phyloP scores from a whole-genome alignment of 1,284 basidiomycete genomes.

The Sanghuangporus weigelae region DNA sequence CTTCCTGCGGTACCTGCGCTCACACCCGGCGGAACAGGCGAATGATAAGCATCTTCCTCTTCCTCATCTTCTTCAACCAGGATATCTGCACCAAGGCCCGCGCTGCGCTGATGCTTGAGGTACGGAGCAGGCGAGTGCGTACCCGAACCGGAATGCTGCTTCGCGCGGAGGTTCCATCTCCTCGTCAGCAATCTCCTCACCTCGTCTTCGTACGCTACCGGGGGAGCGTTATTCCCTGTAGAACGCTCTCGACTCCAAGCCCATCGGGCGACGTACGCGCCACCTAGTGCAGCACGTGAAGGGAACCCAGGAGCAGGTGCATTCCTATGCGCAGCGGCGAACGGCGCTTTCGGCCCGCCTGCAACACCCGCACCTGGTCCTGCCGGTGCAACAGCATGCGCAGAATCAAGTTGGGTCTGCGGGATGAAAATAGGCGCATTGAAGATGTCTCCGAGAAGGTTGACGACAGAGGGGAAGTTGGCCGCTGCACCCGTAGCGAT shows the following conservation, averaged over 20 bases:
- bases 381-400: slow-evolving; percentile 45
- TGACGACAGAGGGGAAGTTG: slow-evolving; percentile 77
- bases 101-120: slow-evolving; percentile 28
- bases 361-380: slow-evolving; percentile 10
- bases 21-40: slow-evolving; percentile 29
- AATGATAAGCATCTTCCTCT: slow-evolving; percentile 47
- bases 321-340: slow-evolving; percentile 50
- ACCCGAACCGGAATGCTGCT: slow-evolving; percentile 42
- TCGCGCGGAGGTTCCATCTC: slow-evolving; percentile 49
- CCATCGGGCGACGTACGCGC: slow-evolving; percentile 75
- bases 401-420: slow-evolving; percentile 65
- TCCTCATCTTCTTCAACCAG: slow-evolving; percentile 75
- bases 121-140: slow-evolving; percentile 39
- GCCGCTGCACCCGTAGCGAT: slow-evolving; percentile 67
- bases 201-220: slow-evolving; percentile 65
- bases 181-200: slow-evolving; percentile 61
- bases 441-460: slow-evolving; percentile 73
- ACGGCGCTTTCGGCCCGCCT: slow-evolving; percentile 11
- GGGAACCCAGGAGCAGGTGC: slow-evolving; percentile 64
- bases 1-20: slow-evolving; percentile 26
- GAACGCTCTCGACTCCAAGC: slow-evolving; percentile 68
- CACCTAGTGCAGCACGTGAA: slow-evolving; percentile 60
- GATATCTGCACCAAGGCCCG: slow-evolving; percentile 53
- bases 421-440: slow-evolving; percentile 72
- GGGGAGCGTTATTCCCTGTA: slow-evolving; percentile 29